Conservation (phyloP, 345 rosid species). For the Lepidium africanum region DNA sequence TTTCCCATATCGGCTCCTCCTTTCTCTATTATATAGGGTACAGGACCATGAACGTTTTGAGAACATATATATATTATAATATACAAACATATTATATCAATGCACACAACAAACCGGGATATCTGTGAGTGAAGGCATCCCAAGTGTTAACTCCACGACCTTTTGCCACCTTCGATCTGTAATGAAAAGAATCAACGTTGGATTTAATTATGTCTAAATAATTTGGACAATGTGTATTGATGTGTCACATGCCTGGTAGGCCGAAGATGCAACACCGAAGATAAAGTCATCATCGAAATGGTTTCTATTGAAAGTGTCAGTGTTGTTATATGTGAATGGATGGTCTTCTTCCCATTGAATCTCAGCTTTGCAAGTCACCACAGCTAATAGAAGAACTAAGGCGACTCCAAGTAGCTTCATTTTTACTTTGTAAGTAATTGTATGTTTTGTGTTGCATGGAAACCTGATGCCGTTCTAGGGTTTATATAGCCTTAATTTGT, state of each 20-base stretch:
- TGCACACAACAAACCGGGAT: constrained; percentile 28
- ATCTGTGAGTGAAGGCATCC: constrained; percentile 37
- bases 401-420: constrained; percentile 4
- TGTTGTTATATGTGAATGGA: too few relatives aligned
- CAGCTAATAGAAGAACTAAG: constrained; percentile 1
- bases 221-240: too few relatives aligned
- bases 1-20: constrained; percentile 29
- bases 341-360: too few relatives aligned
- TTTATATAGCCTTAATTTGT: constrained; percentile 17
- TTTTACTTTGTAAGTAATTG: background rate
- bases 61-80: too few relatives aligned
- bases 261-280: constrained; percentile 25
- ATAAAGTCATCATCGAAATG: background rate
- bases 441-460: constrained; percentile 6
- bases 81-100: background rate
- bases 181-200: background rate
- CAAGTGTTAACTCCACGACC: constrained; percentile 30
- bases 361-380: background rate
- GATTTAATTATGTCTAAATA: background rate
- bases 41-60: too few relatives aligned
- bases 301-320: too few relatives aligned
- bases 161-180: constrained; percentile 38
- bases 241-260: constrained; percentile 22
- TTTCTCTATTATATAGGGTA: constrained; percentile 18
- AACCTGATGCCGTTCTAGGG: constrained; percentile 5